A percentile compares a stretch with the other conserved stretches of the same genome.
Conservation (phyloP, 1,284 basidiomycete genomes). For the Heimioporus retisporus region DNA sequence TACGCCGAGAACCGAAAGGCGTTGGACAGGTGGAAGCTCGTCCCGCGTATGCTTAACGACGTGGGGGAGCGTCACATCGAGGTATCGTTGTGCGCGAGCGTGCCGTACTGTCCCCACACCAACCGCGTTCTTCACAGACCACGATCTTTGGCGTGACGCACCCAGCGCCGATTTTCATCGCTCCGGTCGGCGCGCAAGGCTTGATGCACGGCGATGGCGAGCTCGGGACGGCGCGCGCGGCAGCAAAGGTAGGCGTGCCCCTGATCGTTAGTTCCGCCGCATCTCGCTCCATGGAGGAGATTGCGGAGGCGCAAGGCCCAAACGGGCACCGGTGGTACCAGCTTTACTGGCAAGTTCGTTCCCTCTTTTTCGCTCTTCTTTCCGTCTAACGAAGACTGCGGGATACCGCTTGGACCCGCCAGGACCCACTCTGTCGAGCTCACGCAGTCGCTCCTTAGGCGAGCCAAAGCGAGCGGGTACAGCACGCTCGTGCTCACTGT, state of each 20-base stretch:
- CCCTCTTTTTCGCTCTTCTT: neutral
- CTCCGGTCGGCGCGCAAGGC: conserved; percentile 82
- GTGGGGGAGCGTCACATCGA: conserved; percentile 71
- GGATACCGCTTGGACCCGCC: neutral
- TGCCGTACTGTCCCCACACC: too few relatives aligned
- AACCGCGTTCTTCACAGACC: conserved; percentile 51
- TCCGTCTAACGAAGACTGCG: too few relatives aligned
- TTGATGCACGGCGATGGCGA: conserved; percentile 78
- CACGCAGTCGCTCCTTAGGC: conserved; percentile 69
- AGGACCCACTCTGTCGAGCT: conserved; percentile 72
- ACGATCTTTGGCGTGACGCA: conserved; percentile 77
- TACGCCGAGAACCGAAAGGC: conserved; percentile 65
- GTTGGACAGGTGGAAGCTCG: conserved; percentile 70
- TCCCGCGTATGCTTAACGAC: conserved; percentile 84
- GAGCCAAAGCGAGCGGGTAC: conserved; percentile 75
- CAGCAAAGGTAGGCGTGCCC: conserved; percentile 70
- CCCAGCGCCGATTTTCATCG: conserved; percentile 72
- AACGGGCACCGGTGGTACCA: conserved; percentile 80
- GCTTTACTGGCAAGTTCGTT: conserved; percentile 70
- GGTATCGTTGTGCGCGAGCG: conserved; percentile 43
- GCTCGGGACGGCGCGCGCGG: conserved; percentile 74
- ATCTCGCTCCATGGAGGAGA: conserved; percentile 76
- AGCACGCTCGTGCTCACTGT: conserved; percentile 76
- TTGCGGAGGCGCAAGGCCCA: conserved; percentile 70
- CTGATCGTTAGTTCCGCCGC: conserved; percentile 81